Evolutionary conservation across 2,329 filamentous ascomycete species (phyloP), one percentile per base, ranked within the genome.

Genomic region (Colletotrichum karsti): DNA sequence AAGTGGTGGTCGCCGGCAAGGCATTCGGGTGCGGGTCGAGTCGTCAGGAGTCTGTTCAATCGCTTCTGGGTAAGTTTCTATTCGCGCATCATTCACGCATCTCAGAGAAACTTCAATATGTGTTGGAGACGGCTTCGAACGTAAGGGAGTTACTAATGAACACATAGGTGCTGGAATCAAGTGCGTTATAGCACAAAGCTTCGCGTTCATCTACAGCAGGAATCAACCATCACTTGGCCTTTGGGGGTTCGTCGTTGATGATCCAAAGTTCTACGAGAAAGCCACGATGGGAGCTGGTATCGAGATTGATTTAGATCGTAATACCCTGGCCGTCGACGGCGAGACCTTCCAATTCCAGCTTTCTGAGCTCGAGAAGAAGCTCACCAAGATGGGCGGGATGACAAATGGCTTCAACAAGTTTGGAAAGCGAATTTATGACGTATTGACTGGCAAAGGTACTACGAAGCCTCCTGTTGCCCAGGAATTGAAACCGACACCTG

Each of bases 1-100:
- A 78, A 18, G 71, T 85, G n/a, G 74, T 84, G 9, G 82, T 85
- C 0, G 83, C 82, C 1, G 82, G 82, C 0, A 78, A 81, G 51
- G 80, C 76, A 0, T 85, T 86, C 69, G 83, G 83, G 2, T 79
- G 78, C 56, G 83, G 83, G 7, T 84, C 82, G 0, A 83, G 80
- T 9, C 77, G 83, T 1, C 79, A 84, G 70, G 75, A 83, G 33
- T 83, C 84, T 2, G 79, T 82, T 3, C 76, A 72, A 50, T 81
- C 81, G 7, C 73, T 84, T 6, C 68, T 78, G 44, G 80, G 59
- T 63, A 13, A 42, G 55, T 48, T n/a, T 33, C 15, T 46, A 18
- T 24, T n/a, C n/a, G n/a, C n/a, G n/a, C n/a, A n/a, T n/a, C n/a
- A n/a, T n/a, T n/a, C n/a, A n/a, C n/a, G n/a, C n/a, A n/a, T n/a